Base-by-base conservation (phyloP, 2,329 filamentous ascomycete genomes). In the Cytospora piceicola region DNA sequence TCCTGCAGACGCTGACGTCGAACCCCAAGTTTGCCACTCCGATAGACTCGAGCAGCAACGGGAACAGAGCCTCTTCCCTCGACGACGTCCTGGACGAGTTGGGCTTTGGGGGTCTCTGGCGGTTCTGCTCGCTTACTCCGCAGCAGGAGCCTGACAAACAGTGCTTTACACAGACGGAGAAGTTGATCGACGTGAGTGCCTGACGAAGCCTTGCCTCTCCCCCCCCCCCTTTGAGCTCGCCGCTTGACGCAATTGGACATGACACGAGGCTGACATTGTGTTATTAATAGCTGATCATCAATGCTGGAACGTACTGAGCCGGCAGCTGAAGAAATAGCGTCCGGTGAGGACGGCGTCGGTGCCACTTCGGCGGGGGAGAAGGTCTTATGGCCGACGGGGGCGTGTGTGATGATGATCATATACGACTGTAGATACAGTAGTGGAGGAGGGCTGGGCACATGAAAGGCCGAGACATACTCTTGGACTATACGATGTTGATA, bases 91-190 rank as follows among this genome's bases (percentile, higher is more conserved):
- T 90, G 11, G 82, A 86, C 46, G 82, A 84, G 3, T 83, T 87
- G 74, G 88, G 88, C 1, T 90, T 90, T 67, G 81, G 83, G 11
- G 88, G 88, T 0, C 76, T 91, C 2, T 90, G 86, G 86, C 81
- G 82, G 29, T 81, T 81, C 6, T 85, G 83, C 66, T 82, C 67
- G 53, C 39, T 84, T 61, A 81, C 78, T 39, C 79, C 81, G 20
- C 64, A 84, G 14, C 79, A 81, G 14, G 66, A 67, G 56, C 66
- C 66, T 17, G 83, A 84, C 68, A 80, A 78, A 62, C 80, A 83
- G 69, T 85, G 83, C 70, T 82, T 86, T 63, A 76, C 77, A 55
- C 73, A 88, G 55, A 88, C 84, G 2, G 85, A 87, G 72, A 85
- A 83, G 74, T 77, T 89, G 39, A 88, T 88, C 69, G 85, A 88